phyloP scores from a whole-genome alignment of 306 rosid species.

The Cicer arietinum region DNA sequence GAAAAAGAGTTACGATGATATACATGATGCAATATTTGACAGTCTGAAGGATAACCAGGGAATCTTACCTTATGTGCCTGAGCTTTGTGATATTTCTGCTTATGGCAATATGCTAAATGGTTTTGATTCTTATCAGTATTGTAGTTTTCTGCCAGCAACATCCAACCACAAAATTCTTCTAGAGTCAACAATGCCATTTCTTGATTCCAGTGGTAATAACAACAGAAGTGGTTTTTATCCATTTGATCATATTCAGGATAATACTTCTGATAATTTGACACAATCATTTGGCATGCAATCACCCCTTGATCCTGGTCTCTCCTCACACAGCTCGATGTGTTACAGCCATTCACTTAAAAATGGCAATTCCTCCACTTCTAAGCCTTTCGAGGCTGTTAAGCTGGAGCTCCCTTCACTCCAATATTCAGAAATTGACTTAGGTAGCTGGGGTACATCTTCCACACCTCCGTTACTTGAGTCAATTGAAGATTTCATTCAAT shows the following conservation, averaged over 20 bases:
- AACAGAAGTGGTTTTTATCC: constrained; percentile 54
- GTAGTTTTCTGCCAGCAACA: constrained; percentile 55
- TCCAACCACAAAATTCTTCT: constrained; percentile 70
- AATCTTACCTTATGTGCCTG: constrained; percentile 60
- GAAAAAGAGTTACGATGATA: constrained; percentile 59
- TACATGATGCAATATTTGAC: constrained; percentile 68
- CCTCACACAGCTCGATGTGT: constrained; percentile 55
- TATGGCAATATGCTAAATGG: constrained; percentile 61
- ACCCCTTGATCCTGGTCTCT: constrained; percentile 62
- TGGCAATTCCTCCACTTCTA: constrained; percentile 94
- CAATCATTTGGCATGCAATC: constrained; percentile 60
- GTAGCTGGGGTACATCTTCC: constrained; percentile 79
- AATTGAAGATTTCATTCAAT: constrained; percentile 73
- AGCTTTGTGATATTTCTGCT: constrained; percentile 58
- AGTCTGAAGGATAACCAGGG: constrained; percentile 61
- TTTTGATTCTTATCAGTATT: constrained; percentile 69
- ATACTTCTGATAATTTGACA: constrained; percentile 54
- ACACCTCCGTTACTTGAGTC: constrained; percentile 69
- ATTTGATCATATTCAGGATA: constrained; percentile 56
- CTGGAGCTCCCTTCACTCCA: constrained; percentile 99
- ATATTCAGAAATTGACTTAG: constrained; percentile 85
- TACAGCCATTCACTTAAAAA: constrained; percentile 84
- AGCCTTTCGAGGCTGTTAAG: constrained; percentile 83
- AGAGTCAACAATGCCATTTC: constrained; percentile 63
- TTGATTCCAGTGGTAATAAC: constrained; percentile 53